Conservation (phyloP, 306 rosid species). For the Trifolium repens region DNA sequence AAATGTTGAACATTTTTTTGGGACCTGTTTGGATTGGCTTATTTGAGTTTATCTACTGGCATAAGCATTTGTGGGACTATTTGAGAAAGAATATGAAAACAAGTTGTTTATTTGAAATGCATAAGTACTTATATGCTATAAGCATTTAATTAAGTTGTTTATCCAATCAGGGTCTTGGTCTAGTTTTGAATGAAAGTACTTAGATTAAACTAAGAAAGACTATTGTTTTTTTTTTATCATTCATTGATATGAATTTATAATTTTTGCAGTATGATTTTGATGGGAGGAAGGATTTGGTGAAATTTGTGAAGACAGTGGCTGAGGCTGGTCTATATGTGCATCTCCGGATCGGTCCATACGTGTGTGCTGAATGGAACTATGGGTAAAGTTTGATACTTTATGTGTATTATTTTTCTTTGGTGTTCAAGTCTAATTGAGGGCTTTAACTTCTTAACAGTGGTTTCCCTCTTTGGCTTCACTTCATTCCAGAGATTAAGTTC, state of each 20-base stretch:
- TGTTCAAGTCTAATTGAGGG: conserved; percentile 36
- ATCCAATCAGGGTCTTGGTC: background rate
- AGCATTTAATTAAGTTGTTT: background rate
- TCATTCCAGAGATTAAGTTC: conserved; percentile 76
- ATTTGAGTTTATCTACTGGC: background rate
- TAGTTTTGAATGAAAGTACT: conserved; percentile 2
- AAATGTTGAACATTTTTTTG: conserved; percentile 7
- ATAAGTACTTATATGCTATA: background rate
- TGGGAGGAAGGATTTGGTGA: conserved; percentile 80
- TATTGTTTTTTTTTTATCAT: background rate
- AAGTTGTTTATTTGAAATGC: background rate
- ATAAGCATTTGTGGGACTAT: background rate
- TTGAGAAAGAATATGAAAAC: background rate
- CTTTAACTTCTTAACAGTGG: conserved; percentile 66
- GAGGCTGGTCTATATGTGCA: conserved; percentile 83
- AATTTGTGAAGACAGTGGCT: conserved; percentile 79
- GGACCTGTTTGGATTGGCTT: background rate
- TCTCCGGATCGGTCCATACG: conserved; percentile 97
- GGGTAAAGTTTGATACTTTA: conserved; percentile 60
- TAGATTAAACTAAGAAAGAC: conserved; percentile 14
- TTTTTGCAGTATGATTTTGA: conserved; percentile 73
- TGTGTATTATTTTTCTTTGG: background rate
- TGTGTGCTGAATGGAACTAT: conserved; percentile 97
- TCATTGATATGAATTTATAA: background rate
- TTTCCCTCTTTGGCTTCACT: conserved; percentile 95